A percentile compares a stretch with the other conserved stretches of the same genome.
These are phyloP conservation scores for Nannochloris sp. DNA, from an alignment of 139 green algal genomes.

Conservation along the genomic window DNA sequence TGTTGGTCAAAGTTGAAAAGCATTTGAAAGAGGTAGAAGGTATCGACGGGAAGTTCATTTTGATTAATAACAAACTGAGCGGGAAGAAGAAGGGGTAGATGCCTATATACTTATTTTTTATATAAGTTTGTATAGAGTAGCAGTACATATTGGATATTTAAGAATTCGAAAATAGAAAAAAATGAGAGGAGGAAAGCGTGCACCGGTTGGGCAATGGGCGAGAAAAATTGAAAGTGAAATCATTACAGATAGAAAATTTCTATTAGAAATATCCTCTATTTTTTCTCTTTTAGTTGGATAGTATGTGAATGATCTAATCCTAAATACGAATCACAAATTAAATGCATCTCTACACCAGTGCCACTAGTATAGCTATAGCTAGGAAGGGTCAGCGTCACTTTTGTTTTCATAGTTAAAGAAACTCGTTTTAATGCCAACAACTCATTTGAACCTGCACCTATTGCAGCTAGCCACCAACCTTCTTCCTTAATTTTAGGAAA, in stretches of 20 bases:
- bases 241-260: no score
- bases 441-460: conserved; percentile 44
- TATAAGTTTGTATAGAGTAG: background rate
- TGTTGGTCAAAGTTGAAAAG: conserved; percentile 4
- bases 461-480: conserved; percentile 90
- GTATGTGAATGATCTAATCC: conserved; percentile 63
- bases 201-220: no score
- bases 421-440: conserved; percentile 80
- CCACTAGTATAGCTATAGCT: conserved; percentile 19
- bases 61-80: background rate
- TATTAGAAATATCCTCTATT: background rate
- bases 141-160: background rate
- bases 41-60: conserved; percentile 3
- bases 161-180: background rate
- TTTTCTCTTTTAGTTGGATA: background rate
- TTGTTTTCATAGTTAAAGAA: conserved; percentile 39
- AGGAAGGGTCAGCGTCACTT: conserved; percentile 28
- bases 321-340: conserved; percentile 85
- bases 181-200: no score
- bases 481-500: conserved; percentile 95
- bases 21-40: conserved; percentile 7
- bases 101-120: background rate
- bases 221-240: no score
- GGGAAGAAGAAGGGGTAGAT: conserved; percentile 9
- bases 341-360: conserved; percentile 36